Evolutionary conservation across 768 basidiomycete species (phyloP).

Genomic region (Kwoniella newhampshirensis): DNA sequence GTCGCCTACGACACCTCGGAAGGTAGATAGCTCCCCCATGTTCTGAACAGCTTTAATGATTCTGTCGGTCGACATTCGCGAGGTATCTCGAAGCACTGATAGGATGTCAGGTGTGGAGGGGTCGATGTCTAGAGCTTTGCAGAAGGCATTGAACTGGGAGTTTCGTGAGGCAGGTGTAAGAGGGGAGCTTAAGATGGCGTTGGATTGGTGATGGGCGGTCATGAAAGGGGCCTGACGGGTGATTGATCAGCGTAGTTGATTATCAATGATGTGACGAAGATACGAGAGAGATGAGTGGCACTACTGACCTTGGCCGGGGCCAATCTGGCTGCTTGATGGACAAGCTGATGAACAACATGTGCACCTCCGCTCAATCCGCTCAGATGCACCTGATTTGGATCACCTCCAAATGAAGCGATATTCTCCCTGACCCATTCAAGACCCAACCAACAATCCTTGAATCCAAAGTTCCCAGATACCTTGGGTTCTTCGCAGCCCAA

Average conservation of each 20-base stretch:
- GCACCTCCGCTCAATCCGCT: constrained; percentile 72
- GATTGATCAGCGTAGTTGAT: constrained; percentile 37
- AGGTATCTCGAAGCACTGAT: constrained; percentile 59
- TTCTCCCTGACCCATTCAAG: constrained; percentile 71
- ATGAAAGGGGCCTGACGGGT: constrained; percentile 62
- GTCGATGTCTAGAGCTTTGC: constrained; percentile 61
- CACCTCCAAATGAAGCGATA: constrained; percentile 69
- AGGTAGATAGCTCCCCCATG: constrained; percentile 63
- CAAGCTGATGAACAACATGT: constrained; percentile 71
- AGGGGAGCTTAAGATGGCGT: constrained; percentile 67
- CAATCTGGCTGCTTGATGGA: constrained; percentile 68
- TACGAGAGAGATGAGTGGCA: no score
- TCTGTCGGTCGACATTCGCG: constrained; percentile 57
- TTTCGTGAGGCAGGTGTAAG: constrained; percentile 64
- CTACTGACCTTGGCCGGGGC: constrained; percentile 55
- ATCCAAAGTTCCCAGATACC: constrained; percentile 73
- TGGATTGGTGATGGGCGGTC: constrained; percentile 69
- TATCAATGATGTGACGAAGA: no score
- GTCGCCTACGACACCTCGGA: constrained; percentile 66
- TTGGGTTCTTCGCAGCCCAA: constrained; percentile 65
- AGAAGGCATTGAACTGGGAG: constrained; percentile 67
- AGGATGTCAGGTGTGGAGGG: constrained; percentile 60
- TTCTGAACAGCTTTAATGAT: constrained; percentile 65
- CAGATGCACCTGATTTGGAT: constrained; percentile 62
- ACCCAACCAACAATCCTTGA: constrained; percentile 80